These are phyloP conservation scores for Mallotus japonicus DNA, from an alignment of 441 rosid genomes.

Conservation along the genomic window DNA sequence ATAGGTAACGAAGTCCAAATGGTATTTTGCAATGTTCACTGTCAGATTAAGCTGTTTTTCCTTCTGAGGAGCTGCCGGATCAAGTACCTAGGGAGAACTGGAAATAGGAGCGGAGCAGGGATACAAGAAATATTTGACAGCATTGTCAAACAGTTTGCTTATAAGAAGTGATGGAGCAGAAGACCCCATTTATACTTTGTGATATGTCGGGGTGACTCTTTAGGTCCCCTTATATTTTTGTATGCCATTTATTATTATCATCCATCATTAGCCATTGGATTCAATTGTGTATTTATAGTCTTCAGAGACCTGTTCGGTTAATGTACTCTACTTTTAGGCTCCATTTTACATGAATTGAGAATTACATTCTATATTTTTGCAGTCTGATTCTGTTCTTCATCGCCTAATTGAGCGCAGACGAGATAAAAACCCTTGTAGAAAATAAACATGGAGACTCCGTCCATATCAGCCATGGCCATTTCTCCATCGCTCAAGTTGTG, in stretches of 20 bases:
- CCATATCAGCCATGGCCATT: neutral
- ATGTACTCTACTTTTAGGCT: neutral
- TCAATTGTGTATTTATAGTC: neutral
- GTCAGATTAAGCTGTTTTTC: too few species aligned
- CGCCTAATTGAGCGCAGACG: neutral
- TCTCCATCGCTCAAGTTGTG: neutral
- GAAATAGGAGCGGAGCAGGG: neutral
- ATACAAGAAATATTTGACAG: neutral
- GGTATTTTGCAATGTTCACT: neutral
- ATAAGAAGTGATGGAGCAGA: neutral
- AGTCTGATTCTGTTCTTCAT: neutral
- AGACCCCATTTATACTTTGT: neutral
- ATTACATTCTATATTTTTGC: neutral
- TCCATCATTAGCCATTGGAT: neutral
- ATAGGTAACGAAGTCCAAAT: slow-evolving; percentile 9
- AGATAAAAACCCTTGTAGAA: neutral
- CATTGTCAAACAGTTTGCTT: neutral
- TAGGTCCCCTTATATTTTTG: neutral
- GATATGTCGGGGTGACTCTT: neutral
- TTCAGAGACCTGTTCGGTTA: neutral
- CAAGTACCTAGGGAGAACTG: neutral
- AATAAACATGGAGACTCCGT: neutral
- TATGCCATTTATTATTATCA: neutral
- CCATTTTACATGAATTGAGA: neutral
- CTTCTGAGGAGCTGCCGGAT: slow-evolving; percentile 2